Percentiles rank a stretch among this genome's conserved stretches.
Evolutionary conservation across 2,329 filamentous ascomycete genomes (phyloP).

Genomic region (Coniochaeta ligniaria): DNA sequence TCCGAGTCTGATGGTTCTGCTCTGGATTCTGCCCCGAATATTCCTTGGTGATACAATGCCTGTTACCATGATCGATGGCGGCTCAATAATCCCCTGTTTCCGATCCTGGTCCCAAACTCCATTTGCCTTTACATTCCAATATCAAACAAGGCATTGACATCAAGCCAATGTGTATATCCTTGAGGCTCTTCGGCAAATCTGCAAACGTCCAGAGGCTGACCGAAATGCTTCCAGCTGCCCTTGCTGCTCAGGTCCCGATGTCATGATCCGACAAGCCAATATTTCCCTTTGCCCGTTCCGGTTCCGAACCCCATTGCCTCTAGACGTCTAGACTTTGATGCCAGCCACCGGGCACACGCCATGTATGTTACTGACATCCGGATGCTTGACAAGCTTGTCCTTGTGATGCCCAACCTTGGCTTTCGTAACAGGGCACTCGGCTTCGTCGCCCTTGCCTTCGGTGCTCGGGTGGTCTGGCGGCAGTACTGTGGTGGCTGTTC

Average conservation of each 20-base stretch:
- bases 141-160: not conserved
- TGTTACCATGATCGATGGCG: too few species aligned
- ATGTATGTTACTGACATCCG: constrained; percentile 21
- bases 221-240: too few species aligned
- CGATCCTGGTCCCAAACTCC: not conserved
- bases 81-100: not conserved
- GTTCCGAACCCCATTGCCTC: not conserved
- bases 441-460: constrained; percentile 21
- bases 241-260: too few species aligned
- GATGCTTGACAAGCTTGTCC: constrained; percentile 28
- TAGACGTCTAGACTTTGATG: not conserved
- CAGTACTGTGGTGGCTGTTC: constrained; percentile 32
- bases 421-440: constrained; percentile 33
- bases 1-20: not conserved
- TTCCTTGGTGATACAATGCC: not conserved
- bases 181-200: too few species aligned
- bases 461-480: constrained; percentile 30
- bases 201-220: too few species aligned
- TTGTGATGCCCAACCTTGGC: constrained; percentile 34
- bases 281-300: not conserved
- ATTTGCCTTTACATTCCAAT: too few species aligned
- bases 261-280: not conserved
- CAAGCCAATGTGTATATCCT: not conserved
- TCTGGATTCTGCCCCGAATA: not conserved
- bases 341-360: constrained; percentile 30